These are phyloP conservation scores for Pseudotsuga menziesii DNA, from an alignment of 75 land plant species.

Conservation along the genomic window DNA sequence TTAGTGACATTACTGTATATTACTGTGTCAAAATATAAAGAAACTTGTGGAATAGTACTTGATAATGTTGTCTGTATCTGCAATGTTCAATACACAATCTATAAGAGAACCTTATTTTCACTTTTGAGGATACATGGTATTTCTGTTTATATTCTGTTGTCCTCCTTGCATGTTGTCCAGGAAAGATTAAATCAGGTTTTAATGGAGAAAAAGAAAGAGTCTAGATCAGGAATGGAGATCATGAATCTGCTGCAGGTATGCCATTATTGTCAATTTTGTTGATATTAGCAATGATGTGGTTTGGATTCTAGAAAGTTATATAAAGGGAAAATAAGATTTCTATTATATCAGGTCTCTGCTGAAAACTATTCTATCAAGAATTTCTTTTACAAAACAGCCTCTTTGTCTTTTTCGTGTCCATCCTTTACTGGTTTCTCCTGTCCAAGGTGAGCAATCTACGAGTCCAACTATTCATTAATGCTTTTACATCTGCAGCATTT, in stretches of 20 bases:
- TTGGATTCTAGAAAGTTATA: neutral
- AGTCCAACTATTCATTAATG: no score
- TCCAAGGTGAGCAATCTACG: no score
- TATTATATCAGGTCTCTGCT: no score
- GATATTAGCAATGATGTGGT: neutral
- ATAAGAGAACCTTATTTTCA: neutral
- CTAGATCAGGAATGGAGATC: slow-evolving; percentile 94
- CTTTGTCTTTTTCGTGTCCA: no score
- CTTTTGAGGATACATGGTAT: neutral
- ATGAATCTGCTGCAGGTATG: slow-evolving; percentile 93
- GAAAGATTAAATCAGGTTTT: slow-evolving; percentile 92
- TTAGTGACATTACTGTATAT: no score
- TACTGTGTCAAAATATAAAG: no score
- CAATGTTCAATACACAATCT: neutral
- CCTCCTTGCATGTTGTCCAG: slow-evolving; percentile 29
- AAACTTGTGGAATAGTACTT: neutral
- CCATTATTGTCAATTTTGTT: slow-evolving; percentile 1
- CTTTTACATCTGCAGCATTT: no score
- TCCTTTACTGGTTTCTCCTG: no score
- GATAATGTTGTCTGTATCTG: neutral
- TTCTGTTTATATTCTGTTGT: slow-evolving; percentile 2
- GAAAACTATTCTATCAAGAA: no score
- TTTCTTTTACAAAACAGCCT: no score
- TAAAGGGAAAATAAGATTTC: no score
- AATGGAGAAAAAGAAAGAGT: slow-evolving; percentile 97